Evolutionary conservation across 2,329 filamentous ascomycete species (phyloP), one percentile per base, ranked within the genome.

Genomic region (Stemphylium beticola): DNA sequence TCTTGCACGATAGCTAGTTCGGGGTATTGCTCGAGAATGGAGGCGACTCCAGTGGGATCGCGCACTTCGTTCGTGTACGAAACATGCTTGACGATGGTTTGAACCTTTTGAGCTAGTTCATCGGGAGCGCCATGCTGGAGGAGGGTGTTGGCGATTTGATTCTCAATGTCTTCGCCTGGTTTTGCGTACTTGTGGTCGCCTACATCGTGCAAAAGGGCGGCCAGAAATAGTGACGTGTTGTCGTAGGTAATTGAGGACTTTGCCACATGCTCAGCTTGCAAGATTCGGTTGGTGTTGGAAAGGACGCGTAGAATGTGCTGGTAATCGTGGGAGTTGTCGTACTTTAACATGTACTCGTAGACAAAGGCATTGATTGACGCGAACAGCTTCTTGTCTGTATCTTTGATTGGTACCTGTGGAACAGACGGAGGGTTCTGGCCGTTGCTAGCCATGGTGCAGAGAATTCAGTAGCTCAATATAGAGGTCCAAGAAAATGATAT

Each of bases 1-100:
- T 97, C 93, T 77, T 97, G 93, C 29, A 97, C 92, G 42, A 96
- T 85, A 0, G 86, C 92, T 31, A 95, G 79, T 74, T 95, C 91
- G 1, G 91, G 91, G 33, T 90, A 80, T 26, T 77, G 69, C 5
- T 71, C 72, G n/a, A 96, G 79, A n/a, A 93, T 79, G 1, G 77
- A 74, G n/a, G 74, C 75, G 8, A 91, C 86, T 11, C 77, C 76
- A 5, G 75, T 77, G 1, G 88, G 87, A 67, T 92, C 81, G 65
- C 83, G 84, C 43, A 85, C 79, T 75, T 97, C 93, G 61, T 83
- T 82, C 3, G 85, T 87, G 78, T 91, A 96, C 58, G 89, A 91
- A 15, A 97, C 91, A 49, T 89, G 85, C 8, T 86, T 82, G 61
- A 89, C 91, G 53, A 96, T 85, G 11, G 81, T 77, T 70, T 95